Evolutionary conservation across 2,329 filamentous ascomycete species (phyloP).

Genomic region (Epichloe scottii): DNA sequence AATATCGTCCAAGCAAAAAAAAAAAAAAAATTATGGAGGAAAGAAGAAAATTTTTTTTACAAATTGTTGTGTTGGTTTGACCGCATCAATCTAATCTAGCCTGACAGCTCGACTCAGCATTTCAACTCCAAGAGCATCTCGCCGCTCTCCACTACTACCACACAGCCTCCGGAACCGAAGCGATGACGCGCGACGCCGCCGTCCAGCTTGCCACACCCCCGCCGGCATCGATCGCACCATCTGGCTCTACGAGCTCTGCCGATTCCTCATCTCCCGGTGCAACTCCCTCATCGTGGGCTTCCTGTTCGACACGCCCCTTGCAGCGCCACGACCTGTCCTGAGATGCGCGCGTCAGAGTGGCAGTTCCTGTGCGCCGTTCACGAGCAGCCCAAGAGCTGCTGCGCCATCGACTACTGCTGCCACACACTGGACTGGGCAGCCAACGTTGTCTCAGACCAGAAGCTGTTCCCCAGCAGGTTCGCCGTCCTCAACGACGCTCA

Average conservation of each 20-base stretch:
- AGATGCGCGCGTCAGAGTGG: conserved; percentile 99
- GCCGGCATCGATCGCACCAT: conserved; percentile 72
- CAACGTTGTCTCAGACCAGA: conserved; percentile 84
- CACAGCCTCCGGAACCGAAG: conserved; percentile 52
- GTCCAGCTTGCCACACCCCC: conserved; percentile 67
- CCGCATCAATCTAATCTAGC: too few species aligned
- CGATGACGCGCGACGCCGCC: conserved; percentile 67
- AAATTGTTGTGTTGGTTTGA: too few species aligned
- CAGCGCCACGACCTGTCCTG: conserved; percentile 78
- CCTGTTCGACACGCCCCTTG: conserved; percentile 86
- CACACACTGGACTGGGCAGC: conserved; percentile 97
- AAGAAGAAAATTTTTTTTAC: too few species aligned
- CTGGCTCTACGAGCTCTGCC: conserved; percentile 96
- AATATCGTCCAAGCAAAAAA: neutral
- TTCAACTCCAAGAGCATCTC: conserved; percentile 93
- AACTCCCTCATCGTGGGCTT: conserved; percentile 88
- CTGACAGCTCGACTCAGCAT: conserved; percentile 80
- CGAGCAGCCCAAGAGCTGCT: conserved; percentile 91
- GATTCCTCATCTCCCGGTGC: conserved; percentile 88
- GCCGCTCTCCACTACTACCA: conserved; percentile 80
- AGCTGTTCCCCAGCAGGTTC: conserved; percentile 85
- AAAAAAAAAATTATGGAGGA: neutral
- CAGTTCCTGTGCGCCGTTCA: conserved; percentile 98
- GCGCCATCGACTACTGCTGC: conserved; percentile 97
- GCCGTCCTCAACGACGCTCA: conserved; percentile 42